Percentiles rank a stretch among this genome's conserved stretches.
Conservation (phyloP, 345 rosid genomes). For the Populus simonii region DNA sequence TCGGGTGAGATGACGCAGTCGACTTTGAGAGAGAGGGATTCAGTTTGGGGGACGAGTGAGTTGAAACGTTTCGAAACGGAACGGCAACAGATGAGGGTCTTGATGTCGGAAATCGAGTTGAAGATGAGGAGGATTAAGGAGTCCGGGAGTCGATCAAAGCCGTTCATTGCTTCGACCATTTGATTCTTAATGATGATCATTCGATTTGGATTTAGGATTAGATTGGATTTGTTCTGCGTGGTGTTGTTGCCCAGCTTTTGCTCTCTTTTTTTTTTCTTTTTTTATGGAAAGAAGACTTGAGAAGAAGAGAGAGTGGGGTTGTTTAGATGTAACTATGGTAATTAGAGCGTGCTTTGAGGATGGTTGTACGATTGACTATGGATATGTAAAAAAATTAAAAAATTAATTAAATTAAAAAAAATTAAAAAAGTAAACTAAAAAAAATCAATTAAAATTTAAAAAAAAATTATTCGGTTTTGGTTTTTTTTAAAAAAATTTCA, state of each 20-base stretch:
- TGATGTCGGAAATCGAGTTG: constrained; percentile 46
- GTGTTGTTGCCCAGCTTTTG: not conserved
- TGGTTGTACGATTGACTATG: constrained; percentile 15
- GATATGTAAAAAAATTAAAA: too few species aligned
- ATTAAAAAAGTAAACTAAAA: too few species aligned
- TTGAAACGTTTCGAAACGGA: constrained; percentile 51
- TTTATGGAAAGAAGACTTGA: not conserved
- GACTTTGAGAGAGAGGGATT: constrained; percentile 42
- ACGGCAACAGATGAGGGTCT: constrained; percentile 42
- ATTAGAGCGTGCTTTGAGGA: not conserved
- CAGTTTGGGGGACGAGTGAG: constrained; percentile 43
- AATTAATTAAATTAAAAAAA: too few species aligned
- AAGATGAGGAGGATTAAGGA: constrained; percentile 42
- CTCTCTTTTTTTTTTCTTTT: not conserved
- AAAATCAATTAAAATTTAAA: too few species aligned
- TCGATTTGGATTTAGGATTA: not conserved
- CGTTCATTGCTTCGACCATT: constrained; percentile 25
- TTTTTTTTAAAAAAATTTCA: too few species aligned
- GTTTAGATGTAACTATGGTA: not conserved
- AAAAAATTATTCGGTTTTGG: too few species aligned
- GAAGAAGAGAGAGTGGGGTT: not conserved
- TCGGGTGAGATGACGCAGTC: constrained; percentile 46
- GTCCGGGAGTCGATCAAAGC: constrained; percentile 49
- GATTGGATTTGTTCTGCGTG: not conserved
- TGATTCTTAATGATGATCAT: not conserved